A percentile compares a stretch with the other conserved stretches of the same genome.
Conservation (phyloP, 2,329 filamentous ascomycete species). For the Epichloe bromicola region DNA sequence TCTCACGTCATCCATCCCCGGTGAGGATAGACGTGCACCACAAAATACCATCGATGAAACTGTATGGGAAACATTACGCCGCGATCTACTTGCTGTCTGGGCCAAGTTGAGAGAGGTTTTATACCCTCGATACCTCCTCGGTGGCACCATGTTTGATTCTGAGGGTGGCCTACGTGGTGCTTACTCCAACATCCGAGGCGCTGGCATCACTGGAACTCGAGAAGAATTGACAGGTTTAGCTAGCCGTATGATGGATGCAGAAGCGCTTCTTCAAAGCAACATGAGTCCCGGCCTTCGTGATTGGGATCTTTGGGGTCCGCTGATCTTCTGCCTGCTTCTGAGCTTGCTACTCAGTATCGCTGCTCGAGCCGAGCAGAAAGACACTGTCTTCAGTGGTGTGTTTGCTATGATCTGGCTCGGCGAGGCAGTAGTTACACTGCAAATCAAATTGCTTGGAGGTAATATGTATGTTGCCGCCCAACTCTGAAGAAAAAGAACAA, state of each 20-base stretch:
- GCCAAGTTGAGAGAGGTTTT: slow-evolving; percentile 96
- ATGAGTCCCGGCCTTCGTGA: slow-evolving; percentile 88
- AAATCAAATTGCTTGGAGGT: slow-evolving; percentile 91
- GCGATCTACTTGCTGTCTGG: slow-evolving; percentile 88
- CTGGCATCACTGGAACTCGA: slow-evolving; percentile 44
- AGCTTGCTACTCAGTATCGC: slow-evolving; percentile 79
- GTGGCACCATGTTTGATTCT: slow-evolving; percentile 49
- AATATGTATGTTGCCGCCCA: slow-evolving; percentile 64
- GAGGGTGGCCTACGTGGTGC: slow-evolving; percentile 43
- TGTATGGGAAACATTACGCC: slow-evolving; percentile 92
- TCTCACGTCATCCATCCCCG: slow-evolving; percentile 77
- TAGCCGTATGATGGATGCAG: slow-evolving; percentile 50
- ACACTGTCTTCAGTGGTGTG: slow-evolving; percentile 85
- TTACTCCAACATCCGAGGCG: slow-evolving; percentile 47
- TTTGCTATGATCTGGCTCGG: slow-evolving; percentile 97
- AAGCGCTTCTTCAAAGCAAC: slow-evolving; percentile 47
- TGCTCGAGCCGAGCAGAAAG: slow-evolving; percentile 67
- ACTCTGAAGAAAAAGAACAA: neutral
- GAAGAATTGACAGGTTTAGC: slow-evolving; percentile 50
- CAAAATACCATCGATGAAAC: slow-evolving; percentile 93
- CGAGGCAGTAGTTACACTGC: slow-evolving; percentile 90
- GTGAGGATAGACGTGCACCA: slow-evolving; percentile 81
- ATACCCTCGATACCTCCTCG: slow-evolving; percentile 86
- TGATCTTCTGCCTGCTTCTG: slow-evolving; percentile 85
- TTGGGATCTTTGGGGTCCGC: slow-evolving; percentile 96